phyloP scores from a whole-genome alignment of 140 eudicot genomes.

The Ambrosia hybrid region DNA sequence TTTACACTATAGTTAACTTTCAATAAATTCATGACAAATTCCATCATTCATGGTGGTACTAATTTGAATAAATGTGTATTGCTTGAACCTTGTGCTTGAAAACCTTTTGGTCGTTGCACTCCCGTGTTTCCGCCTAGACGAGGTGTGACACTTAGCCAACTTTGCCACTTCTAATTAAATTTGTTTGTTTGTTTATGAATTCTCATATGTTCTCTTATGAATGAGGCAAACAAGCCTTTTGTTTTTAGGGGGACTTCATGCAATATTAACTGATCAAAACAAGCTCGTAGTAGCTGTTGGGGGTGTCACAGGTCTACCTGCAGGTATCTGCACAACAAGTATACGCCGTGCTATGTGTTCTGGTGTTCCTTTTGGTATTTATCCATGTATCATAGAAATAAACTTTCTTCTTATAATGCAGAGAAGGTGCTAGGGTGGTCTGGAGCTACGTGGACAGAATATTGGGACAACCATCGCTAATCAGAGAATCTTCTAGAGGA shows the following conservation, averaged over 20 bases:
- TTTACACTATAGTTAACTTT: no score
- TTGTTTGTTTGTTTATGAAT: not conserved
- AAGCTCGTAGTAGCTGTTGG: constrained; percentile 97
- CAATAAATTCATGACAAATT: no score
- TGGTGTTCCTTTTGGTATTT: not conserved
- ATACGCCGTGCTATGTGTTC: constrained; percentile 11
- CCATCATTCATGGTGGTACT: no score
- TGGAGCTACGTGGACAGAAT: constrained; percentile 98
- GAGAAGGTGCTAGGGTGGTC: constrained; percentile 99
- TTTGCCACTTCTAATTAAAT: not conserved
- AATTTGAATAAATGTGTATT: no score
- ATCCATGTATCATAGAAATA: no score
- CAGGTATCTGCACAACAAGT: constrained; percentile 97
- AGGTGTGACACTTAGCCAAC: no score
- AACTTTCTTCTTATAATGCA: constrained; percentile 28
- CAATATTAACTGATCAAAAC: constrained; percentile 91
- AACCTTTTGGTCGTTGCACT: no score
- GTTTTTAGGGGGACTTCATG: constrained; percentile 73
- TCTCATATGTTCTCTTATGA: no score
- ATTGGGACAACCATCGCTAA: constrained; percentile 92
- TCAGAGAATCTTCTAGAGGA: constrained; percentile 94
- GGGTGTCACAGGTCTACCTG: constrained; percentile 97
- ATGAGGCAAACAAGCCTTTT: not conserved
- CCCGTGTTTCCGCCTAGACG: no score
- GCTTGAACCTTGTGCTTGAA: no score